phyloP scores from a whole-genome alignment of 208 protist genomes.

The Crithidia expoeki region DNA sequence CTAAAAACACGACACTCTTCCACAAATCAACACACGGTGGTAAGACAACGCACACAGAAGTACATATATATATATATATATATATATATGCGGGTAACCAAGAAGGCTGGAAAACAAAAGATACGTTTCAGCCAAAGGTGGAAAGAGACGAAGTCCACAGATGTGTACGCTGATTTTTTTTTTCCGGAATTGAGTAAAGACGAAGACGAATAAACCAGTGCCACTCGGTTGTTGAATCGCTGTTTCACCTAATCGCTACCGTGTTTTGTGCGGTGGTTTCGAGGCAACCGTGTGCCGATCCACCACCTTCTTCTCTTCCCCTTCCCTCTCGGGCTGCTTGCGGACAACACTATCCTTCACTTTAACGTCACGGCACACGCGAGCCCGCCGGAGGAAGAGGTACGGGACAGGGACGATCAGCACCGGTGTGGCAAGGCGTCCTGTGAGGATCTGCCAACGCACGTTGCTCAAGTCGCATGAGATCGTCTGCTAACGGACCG shows the following conservation, averaged over 20 bases:
- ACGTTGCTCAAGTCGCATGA: slow-evolving; percentile 80
- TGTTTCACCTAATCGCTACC: not conserved
- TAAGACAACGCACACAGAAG: slow-evolving; percentile 1
- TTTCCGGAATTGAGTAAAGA: too few relatives aligned
- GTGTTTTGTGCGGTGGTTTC: slow-evolving; percentile 10
- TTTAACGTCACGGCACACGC: slow-evolving; percentile 66
- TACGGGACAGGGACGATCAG: slow-evolving; percentile 59
- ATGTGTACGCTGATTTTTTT: too few relatives aligned
- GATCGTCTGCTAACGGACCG: slow-evolving; percentile 30
- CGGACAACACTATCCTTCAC: slow-evolving; percentile 42
- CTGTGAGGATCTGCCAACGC: slow-evolving; percentile 56
- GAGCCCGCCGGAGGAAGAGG: slow-evolving; percentile 59
- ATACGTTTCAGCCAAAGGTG: too few relatives aligned
- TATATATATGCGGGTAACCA: not conserved
- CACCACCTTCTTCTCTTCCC: slow-evolving; percentile 8
- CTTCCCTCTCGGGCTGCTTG: not conserved
- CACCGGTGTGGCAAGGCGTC: slow-evolving; percentile 57
- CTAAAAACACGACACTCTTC: too few relatives aligned
- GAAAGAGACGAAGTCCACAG: too few relatives aligned
- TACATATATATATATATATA: slow-evolving; percentile 4
- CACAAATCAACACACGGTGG: not conserved
- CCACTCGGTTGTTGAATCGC: too few relatives aligned
- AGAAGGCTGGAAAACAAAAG: not conserved
- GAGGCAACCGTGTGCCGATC: not conserved
- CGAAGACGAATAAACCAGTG: too few relatives aligned